A percentile compares a stretch with the other conserved stretches of the same genome.
Evolutionary conservation across 495 filamentous ascomycete genomes (phyloP).

Genomic region (Halenospora varia): DNA sequence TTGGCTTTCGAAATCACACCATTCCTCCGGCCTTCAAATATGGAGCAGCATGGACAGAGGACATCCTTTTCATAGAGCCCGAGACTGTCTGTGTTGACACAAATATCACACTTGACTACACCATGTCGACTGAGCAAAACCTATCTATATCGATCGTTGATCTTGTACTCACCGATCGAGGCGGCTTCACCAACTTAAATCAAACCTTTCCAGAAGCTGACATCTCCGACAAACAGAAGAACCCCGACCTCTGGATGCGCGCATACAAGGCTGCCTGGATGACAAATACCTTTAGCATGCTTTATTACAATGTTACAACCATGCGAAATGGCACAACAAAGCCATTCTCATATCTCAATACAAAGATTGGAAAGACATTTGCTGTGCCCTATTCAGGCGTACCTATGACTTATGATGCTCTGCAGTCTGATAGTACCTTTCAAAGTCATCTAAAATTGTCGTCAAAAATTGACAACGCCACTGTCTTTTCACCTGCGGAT

Average conservation of each 20-base stretch:
- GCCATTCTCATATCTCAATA: constrained; percentile 34
- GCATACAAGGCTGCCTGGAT: constrained; percentile 41
- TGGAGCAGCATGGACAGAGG: constrained; percentile 37
- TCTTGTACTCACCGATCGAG: constrained; percentile 33
- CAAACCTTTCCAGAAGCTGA: constrained; percentile 23
- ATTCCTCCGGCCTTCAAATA: constrained; percentile 23
- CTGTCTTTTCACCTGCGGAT: no score
- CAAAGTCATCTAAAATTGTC: no score
- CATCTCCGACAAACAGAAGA: constrained; percentile 21
- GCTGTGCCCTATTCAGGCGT: no score
- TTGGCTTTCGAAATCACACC: constrained; percentile 46
- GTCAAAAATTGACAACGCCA: no score
- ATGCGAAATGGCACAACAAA: background rate
- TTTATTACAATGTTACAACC: constrained; percentile 12
- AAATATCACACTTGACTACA: constrained; percentile 40
- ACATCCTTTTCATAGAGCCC: constrained; percentile 43
- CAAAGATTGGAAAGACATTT: constrained; percentile 27
- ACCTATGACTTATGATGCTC: no score
- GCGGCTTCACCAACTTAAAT: constrained; percentile 37
- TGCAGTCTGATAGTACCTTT: no score
- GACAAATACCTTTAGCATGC: constrained; percentile 27
- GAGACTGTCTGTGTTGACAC: constrained; percentile 38
- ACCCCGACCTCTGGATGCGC: constrained; percentile 28
- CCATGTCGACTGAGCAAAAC: constrained; percentile 3
- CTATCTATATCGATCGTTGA: constrained; percentile 6